These are phyloP conservation scores for Coelastrella sp. DNA, from an alignment of 139 green algal species.

Conservation along the genomic window DNA sequence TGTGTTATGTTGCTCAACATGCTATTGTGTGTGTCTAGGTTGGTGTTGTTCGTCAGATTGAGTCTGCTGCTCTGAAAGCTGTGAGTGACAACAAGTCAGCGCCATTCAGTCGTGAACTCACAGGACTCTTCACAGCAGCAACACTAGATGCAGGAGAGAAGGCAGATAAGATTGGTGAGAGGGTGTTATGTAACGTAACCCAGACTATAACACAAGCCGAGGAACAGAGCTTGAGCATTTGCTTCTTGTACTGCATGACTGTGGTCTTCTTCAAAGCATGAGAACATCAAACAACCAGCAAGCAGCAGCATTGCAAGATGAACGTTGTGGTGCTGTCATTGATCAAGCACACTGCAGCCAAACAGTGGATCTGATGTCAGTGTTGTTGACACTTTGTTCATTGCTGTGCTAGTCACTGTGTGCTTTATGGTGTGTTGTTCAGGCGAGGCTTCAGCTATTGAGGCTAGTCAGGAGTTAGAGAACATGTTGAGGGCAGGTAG, in stretches of 20 bases:
- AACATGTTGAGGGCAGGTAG: neutral
- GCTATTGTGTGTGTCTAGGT: too few species aligned
- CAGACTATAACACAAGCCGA: too few species aligned
- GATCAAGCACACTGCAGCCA: too few species aligned
- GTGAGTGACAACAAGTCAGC: conserved; percentile 66
- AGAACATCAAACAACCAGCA: too few species aligned
- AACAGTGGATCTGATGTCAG: too few species aligned
- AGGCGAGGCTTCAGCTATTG: conserved; percentile 53
- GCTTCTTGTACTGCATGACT: too few species aligned
- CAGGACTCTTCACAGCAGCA: conserved; percentile 86
- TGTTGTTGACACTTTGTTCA: neutral
- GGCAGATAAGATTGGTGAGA: conserved; percentile 66
- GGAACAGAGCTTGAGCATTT: too few species aligned
- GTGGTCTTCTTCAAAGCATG: too few species aligned
- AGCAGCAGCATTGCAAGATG: too few species aligned
- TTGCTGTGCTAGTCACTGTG: neutral
- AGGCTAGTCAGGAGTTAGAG: conserved; percentile 48
- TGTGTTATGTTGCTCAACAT: too few species aligned
- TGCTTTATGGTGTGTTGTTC: neutral
- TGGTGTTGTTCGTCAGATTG: conserved; percentile 84
- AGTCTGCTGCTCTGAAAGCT: conserved; percentile 90
- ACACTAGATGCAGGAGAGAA: conserved; percentile 82
- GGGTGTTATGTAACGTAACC: too few species aligned
- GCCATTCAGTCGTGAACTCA: conserved; percentile 84
- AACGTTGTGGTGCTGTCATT: too few species aligned